Evolutionary conservation across 441 rosid species (phyloP), one percentile per base, ranked within the genome.

Genomic region (Viola pubescens): DNA sequence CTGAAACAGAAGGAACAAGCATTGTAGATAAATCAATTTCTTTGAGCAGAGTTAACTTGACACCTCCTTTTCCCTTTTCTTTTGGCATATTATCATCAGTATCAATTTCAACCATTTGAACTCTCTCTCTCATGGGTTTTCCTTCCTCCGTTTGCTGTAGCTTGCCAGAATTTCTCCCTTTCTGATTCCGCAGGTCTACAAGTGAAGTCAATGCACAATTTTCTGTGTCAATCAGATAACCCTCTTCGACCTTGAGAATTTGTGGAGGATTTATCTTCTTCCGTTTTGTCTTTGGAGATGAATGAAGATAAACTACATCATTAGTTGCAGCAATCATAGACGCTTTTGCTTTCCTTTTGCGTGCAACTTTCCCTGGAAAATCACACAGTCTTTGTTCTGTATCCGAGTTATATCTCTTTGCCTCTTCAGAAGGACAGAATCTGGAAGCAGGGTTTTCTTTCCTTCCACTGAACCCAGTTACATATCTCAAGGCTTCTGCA

Each of bases 201-300:
- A 67, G 60, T 19, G 72, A 66, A 71, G 77, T 66, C 49, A 79
- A 56, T 42, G 77, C 66, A 61, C 75, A 75, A 63, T 62, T 77
- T 56, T 75, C 76, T 45, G 69, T 63, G 47, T 62, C 73, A 58
- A 50, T 51, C 54, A 70, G 39, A 1, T 58, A 69, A 52, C 63
- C 51, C 53, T 53, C 65, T 67, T 45, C 65, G 1, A 7, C 63
- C 56, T 51, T 60, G 42, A 53, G 55, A 53, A 52, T 45, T 40
- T 16, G 51, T 43, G 9, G 58, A 63, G 60, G 43, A 12, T 58
- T 70, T 78, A 69, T 66, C 65, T 54, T 65, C 74, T 80, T 41
- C 54, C 76, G 56, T 64, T 71, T 49, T 49, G 51, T 76, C 71
- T 47, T 55, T 41, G 34, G 59, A 58, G 70, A 37, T 60, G 70